These are phyloP conservation scores for Pythium periplocum DNA, from an alignment of 352 stramenopile genomes.

Conservation along the genomic window DNA sequence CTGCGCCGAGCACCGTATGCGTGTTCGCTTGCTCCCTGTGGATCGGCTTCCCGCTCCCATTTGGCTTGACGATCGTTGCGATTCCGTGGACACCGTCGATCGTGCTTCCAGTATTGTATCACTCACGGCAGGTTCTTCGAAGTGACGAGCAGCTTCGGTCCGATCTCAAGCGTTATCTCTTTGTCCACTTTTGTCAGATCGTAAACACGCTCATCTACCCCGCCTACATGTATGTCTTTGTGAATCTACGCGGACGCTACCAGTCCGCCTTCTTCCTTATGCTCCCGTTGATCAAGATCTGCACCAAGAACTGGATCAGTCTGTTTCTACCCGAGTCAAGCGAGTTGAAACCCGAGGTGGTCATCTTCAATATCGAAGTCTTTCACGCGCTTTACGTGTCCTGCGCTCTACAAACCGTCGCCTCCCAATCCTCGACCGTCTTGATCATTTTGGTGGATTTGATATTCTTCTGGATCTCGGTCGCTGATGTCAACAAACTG, in stretches of 20 bases:
- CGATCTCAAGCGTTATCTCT: neutral
- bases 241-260: neutral
- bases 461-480: neutral
- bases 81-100: constrained; percentile 19
- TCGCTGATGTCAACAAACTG: neutral
- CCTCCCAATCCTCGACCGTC: neutral
- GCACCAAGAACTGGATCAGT: constrained; percentile 29
- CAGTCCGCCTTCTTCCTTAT: constrained; percentile 9
- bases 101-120: neutral
- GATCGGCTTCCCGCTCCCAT: constrained; percentile 3
- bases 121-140: neutral
- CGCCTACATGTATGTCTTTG: constrained; percentile 5
- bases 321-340: constrained; percentile 4
- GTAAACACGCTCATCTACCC: constrained; percentile 3
- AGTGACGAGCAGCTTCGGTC: neutral
- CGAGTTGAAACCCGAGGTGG: constrained; percentile 17
- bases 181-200: constrained; percentile 1
- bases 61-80: constrained; percentile 17
- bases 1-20: neutral
- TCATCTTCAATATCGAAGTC: constrained; percentile 2
- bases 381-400: constrained; percentile 10
- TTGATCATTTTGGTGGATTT: constrained; percentile 1
- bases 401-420: neutral
- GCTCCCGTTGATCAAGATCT: constrained; percentile 29
- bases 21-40: neutral